These are phyloP conservation scores for Sarocladiaceae sp. DNA, from an alignment of 2,329 filamentous ascomycete genomes.

Conservation along the genomic window DNA sequence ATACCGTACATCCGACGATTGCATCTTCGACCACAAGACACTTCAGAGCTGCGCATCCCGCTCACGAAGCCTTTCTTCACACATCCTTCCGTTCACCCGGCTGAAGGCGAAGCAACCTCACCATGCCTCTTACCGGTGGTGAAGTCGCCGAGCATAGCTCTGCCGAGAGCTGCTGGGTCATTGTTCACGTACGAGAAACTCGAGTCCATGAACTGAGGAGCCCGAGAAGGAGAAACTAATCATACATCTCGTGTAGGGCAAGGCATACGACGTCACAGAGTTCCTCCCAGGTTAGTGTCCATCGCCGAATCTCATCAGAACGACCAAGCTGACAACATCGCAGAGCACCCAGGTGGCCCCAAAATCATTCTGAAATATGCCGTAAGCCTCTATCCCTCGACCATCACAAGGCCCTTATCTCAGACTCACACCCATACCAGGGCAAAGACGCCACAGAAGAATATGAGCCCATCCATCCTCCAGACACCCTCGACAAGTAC, in stretches of 20 bases:
- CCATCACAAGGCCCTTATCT: background rate
- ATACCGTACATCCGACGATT: too few relatives aligned
- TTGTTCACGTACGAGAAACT: conserved; percentile 65
- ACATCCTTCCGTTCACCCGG: too few relatives aligned
- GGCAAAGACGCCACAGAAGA: conserved; percentile 91
- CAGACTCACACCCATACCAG: conserved; percentile 21
- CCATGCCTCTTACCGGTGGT: conserved; percentile 41
- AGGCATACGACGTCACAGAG: conserved; percentile 84
- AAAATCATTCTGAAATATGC: conserved; percentile 97
- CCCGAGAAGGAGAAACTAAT: conserved; percentile 5
- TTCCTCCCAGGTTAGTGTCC: conserved; percentile 67
- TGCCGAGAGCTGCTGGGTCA: conserved; percentile 84
- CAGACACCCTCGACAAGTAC: conserved; percentile 81
- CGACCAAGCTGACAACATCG: conserved; percentile 3
- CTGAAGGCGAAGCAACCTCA: conserved; percentile 11
- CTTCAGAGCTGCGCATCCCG: too few relatives aligned
- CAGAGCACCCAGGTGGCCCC: conserved; percentile 79
- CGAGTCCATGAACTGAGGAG: background rate
- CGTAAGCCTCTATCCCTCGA: conserved; percentile 27
- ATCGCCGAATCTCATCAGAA: background rate
- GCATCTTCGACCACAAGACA: too few relatives aligned
- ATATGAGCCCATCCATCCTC: conserved; percentile 82
- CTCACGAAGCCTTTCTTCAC: too few relatives aligned
- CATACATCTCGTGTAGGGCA: conserved; percentile 42
- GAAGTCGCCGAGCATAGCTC: conserved; percentile 67